These are phyloP conservation scores for Epicoccum nigrum DNA, from an alignment of 2,329 filamentous ascomycete species.

Conservation along the genomic window DNA sequence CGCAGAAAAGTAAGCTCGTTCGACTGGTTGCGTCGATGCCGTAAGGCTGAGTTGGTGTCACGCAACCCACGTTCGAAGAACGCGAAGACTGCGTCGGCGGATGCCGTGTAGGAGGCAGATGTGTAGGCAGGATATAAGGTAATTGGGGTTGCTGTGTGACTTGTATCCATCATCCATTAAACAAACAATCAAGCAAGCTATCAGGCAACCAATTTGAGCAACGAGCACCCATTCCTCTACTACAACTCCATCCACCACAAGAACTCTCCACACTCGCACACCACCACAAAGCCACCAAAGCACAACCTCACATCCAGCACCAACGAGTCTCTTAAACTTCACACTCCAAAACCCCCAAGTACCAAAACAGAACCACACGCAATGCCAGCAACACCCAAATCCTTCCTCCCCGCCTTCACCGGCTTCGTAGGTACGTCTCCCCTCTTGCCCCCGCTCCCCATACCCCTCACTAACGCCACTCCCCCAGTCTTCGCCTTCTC, in stretches of 20 bases:
- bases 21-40: no score
- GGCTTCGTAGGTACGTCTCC: slow-evolving; percentile 38
- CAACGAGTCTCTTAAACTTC: no score
- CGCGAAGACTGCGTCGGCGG: slow-evolving; percentile 4
- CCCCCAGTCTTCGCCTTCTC: slow-evolving; percentile 34
- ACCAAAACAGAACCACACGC: slow-evolving; percentile 9
- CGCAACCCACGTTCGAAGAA: no score
- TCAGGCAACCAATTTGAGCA: no score
- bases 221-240: no score
- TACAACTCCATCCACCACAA: no score
- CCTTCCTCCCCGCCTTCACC: slow-evolving; percentile 41
- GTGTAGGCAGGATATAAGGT: slow-evolving; percentile 4
- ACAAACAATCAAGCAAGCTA: not conserved
- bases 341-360: no score
- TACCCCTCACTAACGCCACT: slow-evolving; percentile 11
- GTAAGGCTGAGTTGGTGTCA: no score
- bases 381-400: slow-evolving; percentile 42
- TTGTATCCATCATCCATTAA: slow-evolving; percentile 4
- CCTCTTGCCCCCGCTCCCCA: not conserved
- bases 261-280: no score
- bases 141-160: slow-evolving; percentile 12
- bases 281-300: no score
- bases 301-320: no score
- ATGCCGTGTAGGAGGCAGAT: not conserved
- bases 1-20: no score